Conservation (phyloP, 768 basidiomycete species). For the Phanerochaete sordida region DNA sequence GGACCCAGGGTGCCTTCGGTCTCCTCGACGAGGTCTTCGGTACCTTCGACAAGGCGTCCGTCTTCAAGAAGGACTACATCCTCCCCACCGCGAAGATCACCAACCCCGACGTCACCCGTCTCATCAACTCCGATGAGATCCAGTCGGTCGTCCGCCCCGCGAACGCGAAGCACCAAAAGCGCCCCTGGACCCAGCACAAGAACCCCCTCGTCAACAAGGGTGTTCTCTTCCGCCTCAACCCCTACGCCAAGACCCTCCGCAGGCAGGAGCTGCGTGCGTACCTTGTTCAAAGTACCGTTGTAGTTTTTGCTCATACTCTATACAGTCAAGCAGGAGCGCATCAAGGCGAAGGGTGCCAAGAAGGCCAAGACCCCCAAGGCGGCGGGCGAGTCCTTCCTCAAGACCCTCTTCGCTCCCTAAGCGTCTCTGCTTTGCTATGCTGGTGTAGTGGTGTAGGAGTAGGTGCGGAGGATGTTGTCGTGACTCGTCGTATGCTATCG, state of each 20-base stretch:
- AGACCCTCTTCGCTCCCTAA: slow-evolving; percentile 84
- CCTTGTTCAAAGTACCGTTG: neutral
- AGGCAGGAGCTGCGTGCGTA: slow-evolving; percentile 83
- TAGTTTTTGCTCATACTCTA: slow-evolving; percentile 9
- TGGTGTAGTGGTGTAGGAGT: slow-evolving; percentile 9
- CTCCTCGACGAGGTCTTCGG: slow-evolving; percentile 95
- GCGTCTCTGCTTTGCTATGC: neutral
- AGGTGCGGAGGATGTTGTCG: neutral
- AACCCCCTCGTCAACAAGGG: slow-evolving; percentile 95
- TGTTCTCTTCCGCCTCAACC: slow-evolving; percentile 95
- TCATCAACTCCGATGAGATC: slow-evolving; percentile 98
- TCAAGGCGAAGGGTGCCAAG: slow-evolving; percentile 58
- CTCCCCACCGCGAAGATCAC: slow-evolving; percentile 95
- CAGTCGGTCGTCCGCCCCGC: slow-evolving; percentile 94
- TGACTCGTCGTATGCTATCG: slow-evolving; percentile 7
- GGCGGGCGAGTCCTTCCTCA: slow-evolving; percentile 82
- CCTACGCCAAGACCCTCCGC: slow-evolving; percentile 93
- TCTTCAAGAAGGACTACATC: slow-evolving; percentile 88
- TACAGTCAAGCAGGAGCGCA: slow-evolving; percentile 77
- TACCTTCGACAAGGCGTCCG: slow-evolving; percentile 85
- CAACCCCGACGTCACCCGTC: slow-evolving; percentile 94
- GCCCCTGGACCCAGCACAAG: slow-evolving; percentile 99
- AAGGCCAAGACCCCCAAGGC: slow-evolving; percentile 59
- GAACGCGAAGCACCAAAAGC: slow-evolving; percentile 79
- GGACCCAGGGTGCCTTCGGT: slow-evolving; percentile 93